Conservation (phyloP, 2,329 filamentous ascomycete genomes). For the Fusarium sp. region DNA sequence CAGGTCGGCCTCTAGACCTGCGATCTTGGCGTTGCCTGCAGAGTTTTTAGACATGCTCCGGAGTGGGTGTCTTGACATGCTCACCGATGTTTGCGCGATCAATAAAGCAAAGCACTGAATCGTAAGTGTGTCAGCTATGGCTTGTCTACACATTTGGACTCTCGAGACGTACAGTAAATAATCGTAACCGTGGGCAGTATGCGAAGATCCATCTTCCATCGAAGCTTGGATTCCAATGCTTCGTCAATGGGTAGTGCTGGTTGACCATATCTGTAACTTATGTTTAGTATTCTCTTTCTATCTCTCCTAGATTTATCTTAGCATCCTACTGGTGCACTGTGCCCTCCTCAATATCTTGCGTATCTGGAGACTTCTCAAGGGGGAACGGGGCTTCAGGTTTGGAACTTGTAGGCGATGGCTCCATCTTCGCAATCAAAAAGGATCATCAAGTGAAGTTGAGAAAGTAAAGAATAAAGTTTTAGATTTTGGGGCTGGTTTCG, state of each 20-base stretch:
- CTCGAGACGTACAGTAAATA: not conserved
- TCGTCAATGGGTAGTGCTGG: not conserved
- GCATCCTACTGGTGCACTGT: not conserved
- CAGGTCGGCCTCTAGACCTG: not conserved
- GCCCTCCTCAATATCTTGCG: not conserved
- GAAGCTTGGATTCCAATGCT: not conserved
- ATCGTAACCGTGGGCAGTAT: not conserved
- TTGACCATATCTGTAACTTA: not conserved
- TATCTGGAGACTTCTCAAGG: not conserved
- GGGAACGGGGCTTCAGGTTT: not conserved
- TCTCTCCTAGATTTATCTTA: no score
- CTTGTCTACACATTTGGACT: not conserved
- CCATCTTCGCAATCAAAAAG: not conserved
- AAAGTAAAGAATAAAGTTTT: not conserved
- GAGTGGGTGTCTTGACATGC: not conserved
- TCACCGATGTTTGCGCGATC: not conserved
- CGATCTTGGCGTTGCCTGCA: not conserved
- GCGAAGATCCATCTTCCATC: not conserved
- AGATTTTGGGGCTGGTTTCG: fast-evolving
- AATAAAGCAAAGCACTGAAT: not conserved
- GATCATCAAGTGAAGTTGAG: fast-evolving
- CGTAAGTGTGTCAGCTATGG: not conserved
- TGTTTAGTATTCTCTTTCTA: not conserved
- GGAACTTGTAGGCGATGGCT: not conserved
- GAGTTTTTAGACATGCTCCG: not conserved